Conservation (phyloP, 1,284 basidiomycete genomes). For the Tilletia setariae region DNA sequence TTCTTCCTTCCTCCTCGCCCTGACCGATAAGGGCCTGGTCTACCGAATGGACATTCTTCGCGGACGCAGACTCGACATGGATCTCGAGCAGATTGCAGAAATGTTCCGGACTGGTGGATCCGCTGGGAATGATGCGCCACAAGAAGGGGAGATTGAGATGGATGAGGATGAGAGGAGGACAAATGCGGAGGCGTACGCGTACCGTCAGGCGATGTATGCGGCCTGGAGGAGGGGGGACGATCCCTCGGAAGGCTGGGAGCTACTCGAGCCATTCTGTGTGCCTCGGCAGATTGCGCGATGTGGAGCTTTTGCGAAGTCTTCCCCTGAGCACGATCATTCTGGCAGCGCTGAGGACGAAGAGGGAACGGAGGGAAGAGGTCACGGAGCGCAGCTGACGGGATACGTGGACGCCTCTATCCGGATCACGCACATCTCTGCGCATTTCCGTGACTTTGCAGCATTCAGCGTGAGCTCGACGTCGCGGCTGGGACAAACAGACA, state of each 20-base stretch:
- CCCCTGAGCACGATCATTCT: not conserved
- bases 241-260: slow-evolving; percentile 59
- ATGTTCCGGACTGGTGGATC: not conserved
- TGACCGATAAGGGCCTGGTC: slow-evolving; percentile 29
- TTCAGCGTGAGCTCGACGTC: slow-evolving; percentile 57
- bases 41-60: slow-evolving; percentile 27
- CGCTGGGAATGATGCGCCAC: no score
- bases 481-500: not conserved
- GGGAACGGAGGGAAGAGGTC: slow-evolving; percentile 1
- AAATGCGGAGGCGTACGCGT: not conserved
- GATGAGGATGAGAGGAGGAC: not conserved
- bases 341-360: not conserved
- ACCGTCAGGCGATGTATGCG: not conserved
- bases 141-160: not conserved
- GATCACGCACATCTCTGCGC: slow-evolving; percentile 71
- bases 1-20: slow-evolving; percentile 33
- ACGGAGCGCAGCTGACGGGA: not conserved
- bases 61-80: not conserved
- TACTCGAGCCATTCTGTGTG: slow-evolving; percentile 47
- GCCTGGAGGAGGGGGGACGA: slow-evolving; percentile 56
- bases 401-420: slow-evolving; percentile 23
- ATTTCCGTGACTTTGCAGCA: slow-evolving; percentile 72
- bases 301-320: not conserved
- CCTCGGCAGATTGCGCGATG: slow-evolving; percentile 13
- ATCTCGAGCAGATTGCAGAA: no score